Conservation (phyloP, 164 flowering plant genomes). For the Euptelea pleiosperma region DNA sequence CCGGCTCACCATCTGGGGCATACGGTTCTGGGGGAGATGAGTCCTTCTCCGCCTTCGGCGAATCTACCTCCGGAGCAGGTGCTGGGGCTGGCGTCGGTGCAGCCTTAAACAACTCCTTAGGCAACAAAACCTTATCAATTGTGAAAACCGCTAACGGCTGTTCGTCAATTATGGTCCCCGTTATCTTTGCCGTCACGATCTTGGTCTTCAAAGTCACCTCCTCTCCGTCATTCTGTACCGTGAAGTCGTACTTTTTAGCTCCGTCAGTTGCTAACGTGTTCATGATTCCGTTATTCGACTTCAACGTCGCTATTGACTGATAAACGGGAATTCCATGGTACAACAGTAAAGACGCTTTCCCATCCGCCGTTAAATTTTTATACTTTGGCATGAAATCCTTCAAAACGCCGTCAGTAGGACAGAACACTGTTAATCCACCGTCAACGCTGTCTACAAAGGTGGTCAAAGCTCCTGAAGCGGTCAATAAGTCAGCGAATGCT, state of each 20-base stretch:
- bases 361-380: conserved; percentile 37
- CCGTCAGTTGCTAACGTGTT: conserved; percentile 47
- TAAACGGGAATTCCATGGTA: conserved; percentile 42
- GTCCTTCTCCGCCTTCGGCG: conserved; percentile 29
- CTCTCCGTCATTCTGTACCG: conserved; percentile 39
- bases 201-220: conserved; percentile 51
- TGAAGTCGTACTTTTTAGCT: conserved; percentile 30
- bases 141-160: conserved; percentile 66
- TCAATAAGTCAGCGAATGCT: conserved; percentile 51
- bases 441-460: conserved; percentile 35
- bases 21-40: conserved; percentile 32
- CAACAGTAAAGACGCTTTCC: conserved; percentile 26
- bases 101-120: conserved; percentile 65
- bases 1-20: conserved; percentile 48
- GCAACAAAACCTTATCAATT: conserved; percentile 63
- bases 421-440: conserved; percentile 40
- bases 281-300: conserved; percentile 35
- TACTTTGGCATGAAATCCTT: conserved; percentile 34
- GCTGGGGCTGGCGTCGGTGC: conserved; percentile 54
- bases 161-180: conserved; percentile 60
- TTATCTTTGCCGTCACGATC: conserved; percentile 55
- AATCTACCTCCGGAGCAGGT: conserved; percentile 51
- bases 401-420: conserved; percentile 28
- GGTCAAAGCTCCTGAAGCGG: conserved; percentile 34
- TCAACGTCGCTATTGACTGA: conserved; percentile 35